Percentiles rank a stretch among this genome's conserved stretches.
These are phyloP conservation scores for Alternaria alternata DNA, from an alignment of 2,329 filamentous ascomycete species.

Conservation along the genomic window DNA sequence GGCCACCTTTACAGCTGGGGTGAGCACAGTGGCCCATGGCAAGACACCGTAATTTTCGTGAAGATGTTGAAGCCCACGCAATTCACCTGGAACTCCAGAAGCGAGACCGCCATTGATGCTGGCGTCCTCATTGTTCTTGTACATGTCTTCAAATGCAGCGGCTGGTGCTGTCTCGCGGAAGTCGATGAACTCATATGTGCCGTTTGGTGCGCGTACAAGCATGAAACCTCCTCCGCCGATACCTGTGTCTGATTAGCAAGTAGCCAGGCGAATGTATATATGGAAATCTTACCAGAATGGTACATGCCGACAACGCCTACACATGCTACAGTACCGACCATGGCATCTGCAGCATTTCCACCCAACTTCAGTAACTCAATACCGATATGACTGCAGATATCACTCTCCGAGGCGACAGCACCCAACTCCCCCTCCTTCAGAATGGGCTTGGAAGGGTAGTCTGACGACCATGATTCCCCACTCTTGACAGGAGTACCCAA, in stretches of 20 bases:
- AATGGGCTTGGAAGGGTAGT: constrained; percentile 20
- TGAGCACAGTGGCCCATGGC: constrained; percentile 68
- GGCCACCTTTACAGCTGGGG: constrained; percentile 77
- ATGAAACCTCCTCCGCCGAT: constrained; percentile 93
- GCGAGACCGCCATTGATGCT: constrained; percentile 76
- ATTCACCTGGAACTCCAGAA: constrained; percentile 73
- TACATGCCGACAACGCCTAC: constrained; percentile 61
- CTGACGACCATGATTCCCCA: constrained; percentile 7
- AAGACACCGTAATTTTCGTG: constrained; percentile 73
- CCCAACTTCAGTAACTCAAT: constrained; percentile 55
- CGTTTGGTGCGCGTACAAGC: constrained; percentile 75
- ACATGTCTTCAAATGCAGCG: constrained; percentile 86
- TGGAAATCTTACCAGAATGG: constrained; percentile 45
- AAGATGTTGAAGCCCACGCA: constrained; percentile 80
- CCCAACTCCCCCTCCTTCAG: constrained; percentile 46
- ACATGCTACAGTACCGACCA: constrained; percentile 58
- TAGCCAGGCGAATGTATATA: not conserved
- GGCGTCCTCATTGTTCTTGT: constrained; percentile 69
- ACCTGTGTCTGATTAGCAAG: constrained; percentile 56
- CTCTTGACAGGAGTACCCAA: constrained; percentile 36
- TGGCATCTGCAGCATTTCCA: constrained; percentile 62
- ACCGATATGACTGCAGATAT: constrained; percentile 58
- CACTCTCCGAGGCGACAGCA: constrained; percentile 57
- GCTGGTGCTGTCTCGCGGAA: constrained; percentile 89
- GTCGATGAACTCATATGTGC: constrained; percentile 86